Percentiles rank a stretch among this genome's conserved stretches.
phyloP scores from a whole-genome alignment of 495 filamentous ascomycete species.

The Daldinia loculata region DNA sequence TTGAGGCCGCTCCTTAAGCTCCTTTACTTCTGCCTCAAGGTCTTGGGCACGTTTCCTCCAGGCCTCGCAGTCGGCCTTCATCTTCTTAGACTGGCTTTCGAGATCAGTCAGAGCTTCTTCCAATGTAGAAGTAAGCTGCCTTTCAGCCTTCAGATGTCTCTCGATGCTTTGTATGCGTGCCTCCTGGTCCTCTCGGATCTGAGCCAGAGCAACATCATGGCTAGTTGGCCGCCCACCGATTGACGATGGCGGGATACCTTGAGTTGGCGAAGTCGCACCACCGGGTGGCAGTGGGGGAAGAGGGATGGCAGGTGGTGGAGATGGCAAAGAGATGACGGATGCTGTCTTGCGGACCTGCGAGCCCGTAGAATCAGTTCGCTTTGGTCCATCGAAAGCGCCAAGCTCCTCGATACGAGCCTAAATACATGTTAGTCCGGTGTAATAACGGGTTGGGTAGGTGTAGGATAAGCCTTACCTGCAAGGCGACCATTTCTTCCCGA shows the following conservation, averaged over 20 bases:
- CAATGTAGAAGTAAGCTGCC: constrained; percentile 91
- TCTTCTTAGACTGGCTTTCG: constrained; percentile 83
- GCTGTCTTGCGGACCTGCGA: constrained; percentile 83
- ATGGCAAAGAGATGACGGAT: constrained; percentile 84
- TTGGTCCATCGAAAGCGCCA: constrained; percentile 51
- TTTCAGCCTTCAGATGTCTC: constrained; percentile 95
- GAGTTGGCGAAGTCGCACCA: constrained; percentile 51
- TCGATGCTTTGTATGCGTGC: constrained; percentile 94
- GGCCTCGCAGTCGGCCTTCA: constrained; percentile 85
- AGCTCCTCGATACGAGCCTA: constrained; percentile 69
- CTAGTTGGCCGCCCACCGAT: constrained; percentile 72
- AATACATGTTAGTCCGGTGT: constrained; percentile 44
- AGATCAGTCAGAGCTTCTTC: constrained; percentile 96
- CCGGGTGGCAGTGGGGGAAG: constrained; percentile 83
- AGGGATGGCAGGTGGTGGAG: constrained; percentile 90
- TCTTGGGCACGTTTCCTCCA: constrained; percentile 84
- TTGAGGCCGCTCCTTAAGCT: constrained; percentile 60
- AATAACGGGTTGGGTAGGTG: constrained; percentile 6
- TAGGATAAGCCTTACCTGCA: constrained; percentile 66
- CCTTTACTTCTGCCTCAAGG: constrained; percentile 80
- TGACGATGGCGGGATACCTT: constrained; percentile 55
- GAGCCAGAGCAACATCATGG: constrained; percentile 79
- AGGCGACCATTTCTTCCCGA: constrained; percentile 66
- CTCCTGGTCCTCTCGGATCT: constrained; percentile 91
- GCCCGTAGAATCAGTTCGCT: constrained; percentile 79